Base-by-base conservation (phyloP, 2,329 filamentous ascomycete genomes). In the Diplodia seriata region DNA sequence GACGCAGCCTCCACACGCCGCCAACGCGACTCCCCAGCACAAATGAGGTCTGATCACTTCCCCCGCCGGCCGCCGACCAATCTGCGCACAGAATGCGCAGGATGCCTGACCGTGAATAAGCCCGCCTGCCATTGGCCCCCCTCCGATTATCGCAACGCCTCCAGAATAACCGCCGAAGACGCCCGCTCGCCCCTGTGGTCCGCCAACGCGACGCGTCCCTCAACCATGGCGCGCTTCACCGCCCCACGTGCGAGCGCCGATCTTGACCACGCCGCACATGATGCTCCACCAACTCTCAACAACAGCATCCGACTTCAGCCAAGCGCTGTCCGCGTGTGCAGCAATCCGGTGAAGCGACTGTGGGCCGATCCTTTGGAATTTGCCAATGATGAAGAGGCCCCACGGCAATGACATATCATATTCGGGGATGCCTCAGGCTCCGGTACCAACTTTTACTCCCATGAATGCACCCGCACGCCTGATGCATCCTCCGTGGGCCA, bases 181-280 rank as follows among this genome's bases (percentile, higher is more conserved):
- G 40, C 33, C 31, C 54, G 14, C 33, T 51, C 26, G 40, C 26
- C 4, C 14, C 29, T 63, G 15, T 15, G 43, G 3, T n/a, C 5
- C 56, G 40, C 29, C 56, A 18, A 31, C 47, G 59, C 59, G 29
- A 51, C 59, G 59, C 59, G 59, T 63, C 49, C 43, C 18, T 31
- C 56, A 51, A 63, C 59, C 47, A 38, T 47, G 43, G 59, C 59
- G 59, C 59, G 59, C 33, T 43, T 61, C n/a, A 61, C 29, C 56
- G 56, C 40, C 14, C 56, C 56, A 49, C 56, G 56, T 49, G 56
- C 56, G 18, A 14, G n/a, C 18, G n/a, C 26, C 38, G 43, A 54
- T 43, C 47, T 66, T 49, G 26, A 29, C 38, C 26, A n/a, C 63
- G 50, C 63, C 53, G 56, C 51, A 31, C 31, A 53, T 29, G 53